phyloP scores from a whole-genome alignment of 2,329 filamentous ascomycete species.

The Sporothrix schenckii region DNA sequence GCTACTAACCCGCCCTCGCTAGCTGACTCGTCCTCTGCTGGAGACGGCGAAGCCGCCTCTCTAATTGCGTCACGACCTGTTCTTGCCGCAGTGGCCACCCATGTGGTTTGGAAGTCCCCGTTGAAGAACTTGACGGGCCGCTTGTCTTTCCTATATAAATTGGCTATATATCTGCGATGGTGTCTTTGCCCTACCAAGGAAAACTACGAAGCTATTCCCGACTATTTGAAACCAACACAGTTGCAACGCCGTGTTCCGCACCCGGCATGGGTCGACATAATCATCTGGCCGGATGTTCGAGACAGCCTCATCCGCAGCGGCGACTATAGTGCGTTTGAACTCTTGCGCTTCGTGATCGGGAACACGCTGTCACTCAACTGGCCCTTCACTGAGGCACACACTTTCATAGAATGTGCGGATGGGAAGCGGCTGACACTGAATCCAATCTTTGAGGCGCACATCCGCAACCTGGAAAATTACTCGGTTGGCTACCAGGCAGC shows the following conservation, averaged over 20 bases:
- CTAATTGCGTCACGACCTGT: background rate
- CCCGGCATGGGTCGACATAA: conserved; percentile 34
- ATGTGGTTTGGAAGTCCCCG: conserved; percentile 21
- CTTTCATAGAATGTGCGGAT: conserved; percentile 8
- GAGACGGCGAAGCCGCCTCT: background rate
- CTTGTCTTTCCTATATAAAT: conserved; percentile 28
- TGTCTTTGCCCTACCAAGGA: conserved; percentile 26
- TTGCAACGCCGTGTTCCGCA: conserved; percentile 33
- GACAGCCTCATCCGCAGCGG: conserved; percentile 31
- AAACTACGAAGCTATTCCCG: conserved; percentile 34
- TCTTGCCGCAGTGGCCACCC: background rate
- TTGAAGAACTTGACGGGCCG: conserved; percentile 24
- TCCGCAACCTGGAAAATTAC: conserved; percentile 79
- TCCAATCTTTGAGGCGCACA: conserved; percentile 32
- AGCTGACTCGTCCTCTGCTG: background rate
- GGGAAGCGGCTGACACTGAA: conserved; percentile 26
- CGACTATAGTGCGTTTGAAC: conserved; percentile 24
- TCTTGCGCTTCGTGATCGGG: conserved; percentile 23
- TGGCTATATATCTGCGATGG: conserved; percentile 29
- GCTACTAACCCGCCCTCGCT: conserved; percentile 1
- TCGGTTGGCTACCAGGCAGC: conserved; percentile 71
- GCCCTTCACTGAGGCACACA: conserved; percentile 30
- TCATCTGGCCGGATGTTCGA: conserved; percentile 32
- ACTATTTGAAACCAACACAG: conserved; percentile 38
- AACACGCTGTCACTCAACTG: conserved; percentile 30